phyloP scores from a whole-genome alignment of 1,284 basidiomycete species.

The Xerocomus nothofagi region DNA sequence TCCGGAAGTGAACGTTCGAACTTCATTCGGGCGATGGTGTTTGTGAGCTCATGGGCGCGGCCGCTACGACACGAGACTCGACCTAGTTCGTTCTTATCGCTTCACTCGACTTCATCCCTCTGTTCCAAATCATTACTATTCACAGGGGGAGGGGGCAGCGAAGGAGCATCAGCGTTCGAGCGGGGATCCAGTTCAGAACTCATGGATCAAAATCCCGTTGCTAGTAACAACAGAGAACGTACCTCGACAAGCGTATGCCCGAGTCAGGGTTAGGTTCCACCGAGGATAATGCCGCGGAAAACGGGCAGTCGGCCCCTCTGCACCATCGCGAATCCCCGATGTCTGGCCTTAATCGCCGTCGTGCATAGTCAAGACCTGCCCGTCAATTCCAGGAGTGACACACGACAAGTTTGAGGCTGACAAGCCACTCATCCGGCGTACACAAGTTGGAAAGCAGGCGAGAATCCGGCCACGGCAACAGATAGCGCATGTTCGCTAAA shows the following conservation, averaged over 20 bases:
- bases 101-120: constrained; percentile 11
- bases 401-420: constrained; percentile 9
- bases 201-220: no score
- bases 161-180: constrained; percentile 6
- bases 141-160: constrained; percentile 1
- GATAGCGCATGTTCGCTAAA: neutral
- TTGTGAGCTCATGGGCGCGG: constrained; percentile 16
- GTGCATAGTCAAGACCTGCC: constrained; percentile 2
- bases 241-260: constrained; percentile 16
- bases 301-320: constrained; percentile 4
- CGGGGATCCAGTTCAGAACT: constrained; percentile 29
- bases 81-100: constrained; percentile 15
- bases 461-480: constrained; percentile 14
- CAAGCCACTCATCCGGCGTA: neutral
- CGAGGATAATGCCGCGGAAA: constrained; percentile 22
- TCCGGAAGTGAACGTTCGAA: constrained; percentile 30
- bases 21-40: constrained; percentile 16
- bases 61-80: constrained; percentile 20
- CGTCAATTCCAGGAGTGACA: constrained; percentile 9
- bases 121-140: constrained; percentile 13
- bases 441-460: constrained; percentile 2
- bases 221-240: constrained; percentile 24
- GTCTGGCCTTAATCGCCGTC: constrained; percentile 26
- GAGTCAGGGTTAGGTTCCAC: constrained; percentile 3
- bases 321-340: constrained; percentile 29